phyloP scores from a whole-genome alignment of 805 yeast genomes.

The Saturnispora diversa region DNA sequence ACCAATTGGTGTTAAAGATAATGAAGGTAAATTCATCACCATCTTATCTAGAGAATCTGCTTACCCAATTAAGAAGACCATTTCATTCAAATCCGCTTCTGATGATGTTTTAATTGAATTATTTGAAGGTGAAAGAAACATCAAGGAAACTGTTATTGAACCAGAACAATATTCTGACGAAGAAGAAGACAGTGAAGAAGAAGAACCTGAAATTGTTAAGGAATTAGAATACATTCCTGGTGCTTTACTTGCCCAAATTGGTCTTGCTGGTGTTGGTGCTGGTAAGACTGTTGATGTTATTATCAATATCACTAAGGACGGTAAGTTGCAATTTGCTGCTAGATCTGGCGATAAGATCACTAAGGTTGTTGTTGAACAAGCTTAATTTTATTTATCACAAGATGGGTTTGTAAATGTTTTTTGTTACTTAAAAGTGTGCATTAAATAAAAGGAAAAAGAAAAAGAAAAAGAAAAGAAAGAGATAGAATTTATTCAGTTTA shows the following conservation, averaged over 20 bases:
- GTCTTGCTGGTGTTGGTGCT: constrained; percentile 59
- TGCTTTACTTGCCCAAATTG: constrained; percentile 67
- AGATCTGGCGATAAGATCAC: constrained; percentile 45
- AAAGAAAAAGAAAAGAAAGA: no score
- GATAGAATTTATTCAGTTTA: no score
- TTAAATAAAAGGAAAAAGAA: neutral
- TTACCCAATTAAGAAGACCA: constrained; percentile 75
- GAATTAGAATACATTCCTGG: constrained; percentile 70
- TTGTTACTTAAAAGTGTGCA: neutral
- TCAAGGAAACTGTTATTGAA: constrained; percentile 76
- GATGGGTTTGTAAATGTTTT: neutral
- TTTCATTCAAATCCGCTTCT: constrained; percentile 54
- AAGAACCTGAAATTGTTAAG: constrained; percentile 82
- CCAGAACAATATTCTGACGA: constrained; percentile 48
- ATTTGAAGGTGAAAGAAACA: constrained; percentile 77
- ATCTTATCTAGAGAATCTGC: constrained; percentile 79
- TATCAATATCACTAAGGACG: constrained; percentile 57
- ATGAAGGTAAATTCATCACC: constrained; percentile 61
- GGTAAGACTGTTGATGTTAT: constrained; percentile 62
- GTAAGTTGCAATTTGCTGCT: constrained; percentile 55
- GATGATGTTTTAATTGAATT: constrained; percentile 61
- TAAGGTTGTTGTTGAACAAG: constrained; percentile 38
- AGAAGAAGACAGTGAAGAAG: constrained; percentile 52
- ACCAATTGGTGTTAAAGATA: constrained; percentile 77
- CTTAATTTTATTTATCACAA: constrained; percentile 15